Evolutionary conservation across 164 flowering plant genomes (phyloP).

Genomic region (Kalanchoe fedtschenkoi): DNA sequence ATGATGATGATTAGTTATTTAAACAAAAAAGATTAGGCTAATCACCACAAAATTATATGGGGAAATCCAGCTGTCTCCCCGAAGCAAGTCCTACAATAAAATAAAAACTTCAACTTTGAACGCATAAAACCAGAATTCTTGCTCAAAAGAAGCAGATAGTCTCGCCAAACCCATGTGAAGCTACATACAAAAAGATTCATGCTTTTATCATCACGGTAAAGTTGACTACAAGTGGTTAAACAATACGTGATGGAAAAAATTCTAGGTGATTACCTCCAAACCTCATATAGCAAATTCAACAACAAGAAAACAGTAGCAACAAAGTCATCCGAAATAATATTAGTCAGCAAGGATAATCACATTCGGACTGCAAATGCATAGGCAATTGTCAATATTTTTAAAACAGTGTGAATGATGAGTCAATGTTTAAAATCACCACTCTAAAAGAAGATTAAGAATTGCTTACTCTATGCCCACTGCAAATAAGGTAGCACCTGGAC

Average conservation of each 20-base stretch:
- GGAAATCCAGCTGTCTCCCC: slow-evolving; percentile 96
- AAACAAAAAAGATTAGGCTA: neutral
- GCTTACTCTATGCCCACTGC: no score
- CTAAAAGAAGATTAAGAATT: no score
- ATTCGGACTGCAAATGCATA: no score
- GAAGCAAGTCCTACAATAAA: slow-evolving; percentile 51
- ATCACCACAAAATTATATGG: slow-evolving; percentile 91
- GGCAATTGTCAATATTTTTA: no score
- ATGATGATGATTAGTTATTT: neutral
- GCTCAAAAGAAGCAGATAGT: neutral
- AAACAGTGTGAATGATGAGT: no score
- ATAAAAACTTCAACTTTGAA: neutral
- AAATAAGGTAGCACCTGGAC: no score
- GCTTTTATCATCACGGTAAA: neutral
- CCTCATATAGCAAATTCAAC: no score
- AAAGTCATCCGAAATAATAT: no score
- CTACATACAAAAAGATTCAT: neutral
- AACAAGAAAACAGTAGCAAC: no score
- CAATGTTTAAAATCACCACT: no score
- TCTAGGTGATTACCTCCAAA: slow-evolving; percentile 55
- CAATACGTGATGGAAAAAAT: neutral
- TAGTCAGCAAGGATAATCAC: no score
- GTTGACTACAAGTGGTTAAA: neutral
- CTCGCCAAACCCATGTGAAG: no score
- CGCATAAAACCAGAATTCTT: neutral